Evolutionary conservation across 139 green algal species (phyloP), one percentile per base, ranked within the genome.

Genomic region (Volvox africanus): DNA sequence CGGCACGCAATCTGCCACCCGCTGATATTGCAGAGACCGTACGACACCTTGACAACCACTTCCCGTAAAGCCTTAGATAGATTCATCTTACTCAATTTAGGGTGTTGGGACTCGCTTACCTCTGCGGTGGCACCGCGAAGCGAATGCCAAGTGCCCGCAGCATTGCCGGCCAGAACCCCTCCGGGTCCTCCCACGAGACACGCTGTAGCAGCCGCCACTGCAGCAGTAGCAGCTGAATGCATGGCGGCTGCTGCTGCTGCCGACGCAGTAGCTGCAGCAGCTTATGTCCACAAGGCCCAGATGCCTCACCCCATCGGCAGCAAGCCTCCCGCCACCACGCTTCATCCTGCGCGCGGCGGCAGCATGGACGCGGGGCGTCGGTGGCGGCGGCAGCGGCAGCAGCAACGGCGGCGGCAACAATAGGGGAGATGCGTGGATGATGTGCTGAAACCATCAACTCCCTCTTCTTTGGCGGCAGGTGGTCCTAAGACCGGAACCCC

Each of bases 101-200:
- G n/a, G n/a, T n/a, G n/a, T n/a, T n/a, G n/a, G n/a, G 67, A n/a
- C 20, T n/a, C 71, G 18, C 21, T 35, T 35, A 89, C 89, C 81
- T 80, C 37, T 37, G 36, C 14, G 93, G 95, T 32, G 87, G 90
- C 30, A 11, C 44, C 5, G 89, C 62, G 50, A 98, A 97, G 2
- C 20, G 20, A 0, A 98, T 80, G 13, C 92, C 67, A 33, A 98
- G 93, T 1, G 87, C 61, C 35, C 86, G 14, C 61, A 97, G 82
- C 50, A 95, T 89, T 12, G 86, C 77, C 0, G 91, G 86, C 96
- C 96, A 98, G 79, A 98, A 97, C 0, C 69, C 76, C 71, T 97
- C 94, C 0, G 96, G 95, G 19, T 95, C 75, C 35, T 86, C 37
- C 76, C 88, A 93, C 0, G 96, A 97, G 5, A 96, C 44, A 9